Evolutionary conservation across 2,329 filamentous ascomycete species (phyloP).

Genomic region (Dothideomycetidae sp.): DNA sequence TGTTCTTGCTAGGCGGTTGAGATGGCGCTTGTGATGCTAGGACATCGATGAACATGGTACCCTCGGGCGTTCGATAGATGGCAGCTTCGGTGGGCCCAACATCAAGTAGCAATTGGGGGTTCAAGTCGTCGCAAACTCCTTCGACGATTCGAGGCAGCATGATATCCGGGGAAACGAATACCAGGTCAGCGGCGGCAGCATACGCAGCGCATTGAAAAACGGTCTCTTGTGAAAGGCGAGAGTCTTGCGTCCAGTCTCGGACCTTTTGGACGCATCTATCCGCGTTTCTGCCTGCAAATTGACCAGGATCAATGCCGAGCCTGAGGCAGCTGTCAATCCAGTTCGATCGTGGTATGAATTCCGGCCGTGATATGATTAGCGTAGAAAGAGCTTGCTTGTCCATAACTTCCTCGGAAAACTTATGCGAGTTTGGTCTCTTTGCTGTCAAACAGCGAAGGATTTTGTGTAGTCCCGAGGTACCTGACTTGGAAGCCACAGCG

Average conservation of each 20-base stretch:
- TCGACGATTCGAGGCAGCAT: conserved; percentile 64
- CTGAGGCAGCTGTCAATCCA: conserved; percentile 86
- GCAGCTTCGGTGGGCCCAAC: conserved; percentile 80
- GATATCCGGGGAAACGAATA: conserved; percentile 76
- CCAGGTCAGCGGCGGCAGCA: conserved; percentile 75
- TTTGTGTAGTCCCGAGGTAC: conserved; percentile 47
- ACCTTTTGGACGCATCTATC: conserved; percentile 56
- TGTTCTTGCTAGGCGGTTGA: conserved; percentile 66
- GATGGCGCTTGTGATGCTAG: conserved; percentile 66
- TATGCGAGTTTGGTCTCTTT: conserved; percentile 17
- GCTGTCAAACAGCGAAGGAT: conserved; percentile 48
- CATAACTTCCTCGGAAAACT: conserved; percentile 34
- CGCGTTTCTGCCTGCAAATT: conserved; percentile 51
- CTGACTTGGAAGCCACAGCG: conserved; percentile 49
- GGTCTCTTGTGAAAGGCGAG: conserved; percentile 34
- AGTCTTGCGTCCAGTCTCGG: conserved; percentile 30
- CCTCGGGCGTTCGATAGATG: conserved; percentile 83
- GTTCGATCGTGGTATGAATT: conserved; percentile 60
- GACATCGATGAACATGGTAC: conserved; percentile 78
- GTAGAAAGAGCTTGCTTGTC: conserved; percentile 61
- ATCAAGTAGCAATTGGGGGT: conserved; percentile 51
- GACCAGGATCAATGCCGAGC: conserved; percentile 68
- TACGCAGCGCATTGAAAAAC: conserved; percentile 51
- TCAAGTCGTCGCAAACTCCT: conserved; percentile 60
- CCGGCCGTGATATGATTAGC: conserved; percentile 61